These are phyloP conservation scores for Echinosphaeria canescens DNA, from an alignment of 2,329 filamentous ascomycete species.

Conservation along the genomic window DNA sequence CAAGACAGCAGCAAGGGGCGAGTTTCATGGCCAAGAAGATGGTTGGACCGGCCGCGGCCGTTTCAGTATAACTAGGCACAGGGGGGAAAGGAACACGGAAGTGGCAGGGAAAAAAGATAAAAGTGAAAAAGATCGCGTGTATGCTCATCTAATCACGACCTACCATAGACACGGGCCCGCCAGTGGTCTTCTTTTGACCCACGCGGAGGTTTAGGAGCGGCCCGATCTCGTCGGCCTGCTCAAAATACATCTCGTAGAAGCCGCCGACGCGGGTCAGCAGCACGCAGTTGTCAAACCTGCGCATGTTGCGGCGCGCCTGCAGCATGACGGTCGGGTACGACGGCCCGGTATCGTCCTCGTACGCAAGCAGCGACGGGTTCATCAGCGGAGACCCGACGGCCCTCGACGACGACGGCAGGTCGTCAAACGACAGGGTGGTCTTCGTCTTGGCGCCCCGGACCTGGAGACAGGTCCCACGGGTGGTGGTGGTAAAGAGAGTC, in stretches of 20 bases:
- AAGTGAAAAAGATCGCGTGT: too few species aligned
- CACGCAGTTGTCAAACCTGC: conserved; percentile 76
- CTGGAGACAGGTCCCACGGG: too few species aligned
- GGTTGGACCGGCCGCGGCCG: too few species aligned
- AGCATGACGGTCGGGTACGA: conserved; percentile 73
- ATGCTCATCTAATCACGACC: too few species aligned
- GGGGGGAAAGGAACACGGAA: neutral
- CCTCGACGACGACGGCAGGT: conserved; percentile 24
- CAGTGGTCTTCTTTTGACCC: conserved; percentile 56
- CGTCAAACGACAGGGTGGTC: conserved; percentile 28
- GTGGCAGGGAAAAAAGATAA: conserved; percentile 1
- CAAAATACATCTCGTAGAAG: conserved; percentile 96
- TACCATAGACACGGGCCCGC: conserved; percentile 72
- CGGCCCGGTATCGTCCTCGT: conserved; percentile 18
- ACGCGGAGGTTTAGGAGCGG: conserved; percentile 78
- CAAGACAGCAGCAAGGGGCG: conserved; percentile 3
- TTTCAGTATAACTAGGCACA: neutral
- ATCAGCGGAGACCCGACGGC: neutral
- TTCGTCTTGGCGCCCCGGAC: conserved; percentile 30
- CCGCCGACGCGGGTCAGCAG: conserved; percentile 80
- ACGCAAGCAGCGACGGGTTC: neutral
- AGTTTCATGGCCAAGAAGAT: neutral
- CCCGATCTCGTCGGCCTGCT: conserved; percentile 79
- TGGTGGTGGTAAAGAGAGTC: too few species aligned
- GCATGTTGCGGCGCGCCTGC: conserved; percentile 77